These are phyloP conservation scores for Puya raimondii DNA, from an alignment of 176 grass and related monocot genomes.

Conservation along the genomic window DNA sequence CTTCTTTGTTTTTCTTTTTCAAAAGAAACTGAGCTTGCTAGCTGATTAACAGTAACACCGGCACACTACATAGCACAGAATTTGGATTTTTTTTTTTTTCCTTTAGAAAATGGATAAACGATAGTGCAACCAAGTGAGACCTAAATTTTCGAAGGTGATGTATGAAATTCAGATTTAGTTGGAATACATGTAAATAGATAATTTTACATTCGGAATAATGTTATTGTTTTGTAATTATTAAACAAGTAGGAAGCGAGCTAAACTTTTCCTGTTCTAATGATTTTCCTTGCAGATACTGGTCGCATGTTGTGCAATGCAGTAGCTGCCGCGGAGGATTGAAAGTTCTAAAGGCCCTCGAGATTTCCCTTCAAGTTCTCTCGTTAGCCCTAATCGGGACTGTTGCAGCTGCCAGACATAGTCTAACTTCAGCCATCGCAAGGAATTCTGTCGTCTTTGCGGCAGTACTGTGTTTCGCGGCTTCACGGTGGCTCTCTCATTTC, in stretches of 20 bases:
- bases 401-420: slow-evolving; percentile 35
- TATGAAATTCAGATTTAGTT: no score
- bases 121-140: no score
- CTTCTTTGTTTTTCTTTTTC: no score
- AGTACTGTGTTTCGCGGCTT: slow-evolving; percentile 53
- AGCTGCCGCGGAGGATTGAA: slow-evolving; percentile 58
- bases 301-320: slow-evolving; percentile 68
- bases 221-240: background rate
- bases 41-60: no score
- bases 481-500: slow-evolving; percentile 59
- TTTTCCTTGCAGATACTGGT: slow-evolving; percentile 61
- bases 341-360: slow-evolving; percentile 41
- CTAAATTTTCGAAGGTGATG: no score
- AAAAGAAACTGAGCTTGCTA: no score
- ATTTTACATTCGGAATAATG: background rate
- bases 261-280: background rate
- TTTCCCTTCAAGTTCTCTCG: slow-evolving; percentile 44
- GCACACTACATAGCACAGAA: no score
- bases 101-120: no score
- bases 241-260: background rate
- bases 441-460: slow-evolving; percentile 21
- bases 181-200: background rate
- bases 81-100: no score
- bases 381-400: slow-evolving; percentile 45
- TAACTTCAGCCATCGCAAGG: slow-evolving; percentile 27